Evolutionary conservation across 2,329 filamentous ascomycete species (phyloP).

Genomic region (Aspergillus hortae): DNA sequence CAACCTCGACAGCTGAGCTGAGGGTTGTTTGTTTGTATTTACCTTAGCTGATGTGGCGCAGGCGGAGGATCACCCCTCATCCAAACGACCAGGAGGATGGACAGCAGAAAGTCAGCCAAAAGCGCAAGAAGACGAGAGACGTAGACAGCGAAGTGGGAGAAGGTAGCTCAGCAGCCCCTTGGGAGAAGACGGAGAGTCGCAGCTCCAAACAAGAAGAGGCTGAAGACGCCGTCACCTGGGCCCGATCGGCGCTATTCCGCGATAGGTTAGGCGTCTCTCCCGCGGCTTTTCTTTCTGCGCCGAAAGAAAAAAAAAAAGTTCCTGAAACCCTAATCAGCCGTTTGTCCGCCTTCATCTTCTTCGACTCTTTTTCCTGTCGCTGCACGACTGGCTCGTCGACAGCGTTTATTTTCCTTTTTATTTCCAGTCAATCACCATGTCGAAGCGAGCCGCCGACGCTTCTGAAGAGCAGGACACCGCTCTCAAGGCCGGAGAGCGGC

Average conservation of each 20-base stretch:
- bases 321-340: slow-evolving; percentile 15
- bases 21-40: slow-evolving; percentile 8
- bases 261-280: slow-evolving; percentile 29
- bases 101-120: not conserved
- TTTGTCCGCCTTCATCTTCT: slow-evolving; percentile 11
- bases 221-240: slow-evolving; percentile 6
- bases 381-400: slow-evolving; percentile 21
- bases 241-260: slow-evolving; percentile 30
- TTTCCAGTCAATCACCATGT: slow-evolving; percentile 44
- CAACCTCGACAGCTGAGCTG: not conserved
- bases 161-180: slow-evolving; percentile 3
- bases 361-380: slow-evolving; percentile 10
- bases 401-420: slow-evolving; percentile 4
- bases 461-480: slow-evolving; percentile 48
- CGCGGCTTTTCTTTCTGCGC: slow-evolving; percentile 12
- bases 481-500: slow-evolving; percentile 61
- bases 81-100: not conserved
- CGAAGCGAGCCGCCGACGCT: slow-evolving; percentile 57
- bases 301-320: slow-evolving; percentile 28
- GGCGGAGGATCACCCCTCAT: not conserved
- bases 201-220: slow-evolving; percentile 9
- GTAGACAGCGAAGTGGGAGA: not conserved
- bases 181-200: slow-evolving; percentile 11
- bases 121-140: not conserved
- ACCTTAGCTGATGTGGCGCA: slow-evolving; percentile 5